Evolutionary conservation across 176 grass and related monocot species (phyloP).

Genomic region (Puya raimondii): DNA sequence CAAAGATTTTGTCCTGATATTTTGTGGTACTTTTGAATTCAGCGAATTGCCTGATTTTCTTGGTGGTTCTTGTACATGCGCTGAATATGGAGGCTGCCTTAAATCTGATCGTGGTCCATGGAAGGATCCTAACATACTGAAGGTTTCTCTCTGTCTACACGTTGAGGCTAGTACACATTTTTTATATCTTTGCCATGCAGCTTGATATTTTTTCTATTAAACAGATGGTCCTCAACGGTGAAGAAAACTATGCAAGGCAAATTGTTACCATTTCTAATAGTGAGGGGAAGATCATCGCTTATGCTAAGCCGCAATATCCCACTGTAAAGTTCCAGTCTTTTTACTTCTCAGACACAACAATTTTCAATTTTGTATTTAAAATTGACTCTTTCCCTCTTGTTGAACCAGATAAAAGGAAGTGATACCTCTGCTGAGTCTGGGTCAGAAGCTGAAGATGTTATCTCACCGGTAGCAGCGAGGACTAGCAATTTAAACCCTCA

Average conservation of each 20-base stretch:
- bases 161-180: not conserved
- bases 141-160: conserved; percentile 34
- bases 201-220: conserved; percentile 14
- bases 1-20: conserved; percentile 23
- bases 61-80: conserved; percentile 81
- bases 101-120: conserved; percentile 90
- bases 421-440: conserved; percentile 66
- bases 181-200: conserved; percentile 14
- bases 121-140: conserved; percentile 72
- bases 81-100: conserved; percentile 70
- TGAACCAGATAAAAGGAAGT: conserved; percentile 51
- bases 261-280: conserved; percentile 49
- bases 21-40: conserved; percentile 22
- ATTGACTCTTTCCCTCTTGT: conserved; percentile 8
- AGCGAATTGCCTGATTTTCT: conserved; percentile 91
- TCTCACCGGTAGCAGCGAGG: conserved; percentile 29
- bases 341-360: not conserved
- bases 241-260: conserved; percentile 64
- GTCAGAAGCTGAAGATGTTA: conserved; percentile 65
- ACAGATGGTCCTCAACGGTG: conserved; percentile 72
- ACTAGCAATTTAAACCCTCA: conserved; percentile 28
- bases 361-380: conserved; percentile 14
- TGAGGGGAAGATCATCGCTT: conserved; percentile 44
- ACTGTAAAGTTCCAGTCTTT: conserved; percentile 39
- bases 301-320: conserved; percentile 32